Evolutionary conservation across 176 grass and related monocot genomes (phyloP), one percentile per base, ranked within the genome.

Genomic region (Cenchrus americanus): DNA sequence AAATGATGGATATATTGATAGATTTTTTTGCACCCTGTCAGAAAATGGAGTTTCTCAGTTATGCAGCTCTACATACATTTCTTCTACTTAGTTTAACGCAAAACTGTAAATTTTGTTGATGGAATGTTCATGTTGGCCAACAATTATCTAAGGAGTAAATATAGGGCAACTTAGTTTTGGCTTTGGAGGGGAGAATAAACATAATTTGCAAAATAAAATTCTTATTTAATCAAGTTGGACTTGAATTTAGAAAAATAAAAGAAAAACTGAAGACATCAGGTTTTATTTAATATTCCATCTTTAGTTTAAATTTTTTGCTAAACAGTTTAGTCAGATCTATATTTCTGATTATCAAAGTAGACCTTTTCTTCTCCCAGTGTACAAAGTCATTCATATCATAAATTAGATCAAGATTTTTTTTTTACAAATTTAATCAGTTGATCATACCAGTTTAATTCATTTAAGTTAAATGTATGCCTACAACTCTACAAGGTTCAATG

Each of bases 401-500:
- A 61, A 27, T 61, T 34, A 58, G 58, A 58, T 58, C 4, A 58
- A 77, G 10, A 19, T 37, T 59, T 42, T 42, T 6, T 7, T 76
- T 5, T 51, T 24, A 4, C 24, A 17, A 22, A 77, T 52, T 82
- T 77, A 54, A 30, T 83, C 17, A 64, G 44, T 43, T 10, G 67
- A 49, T 30, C 10, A 8, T 48, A 70, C 43, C 21, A n/a, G 61
- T 79, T 34, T 85, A 14, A 62, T 60, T 59, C 37, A 8, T 62
- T 62, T 10, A 76, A 62, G 72, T 30, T 75, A 60, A 53, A 59
- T 49, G 7, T 70, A 24, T 63, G 46, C 18, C 69, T 74, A 40
- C 2, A 54, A 30, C 27, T 30, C 27, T 30, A 30, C 27, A 30
- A 63, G 44, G 10, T 73, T 84, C 14, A 80, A 68, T 60, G 46